Evolutionary conservation across 192 early-diverging fungal genomes (phyloP).

Genomic region (Globomyces pollinis-pini): DNA sequence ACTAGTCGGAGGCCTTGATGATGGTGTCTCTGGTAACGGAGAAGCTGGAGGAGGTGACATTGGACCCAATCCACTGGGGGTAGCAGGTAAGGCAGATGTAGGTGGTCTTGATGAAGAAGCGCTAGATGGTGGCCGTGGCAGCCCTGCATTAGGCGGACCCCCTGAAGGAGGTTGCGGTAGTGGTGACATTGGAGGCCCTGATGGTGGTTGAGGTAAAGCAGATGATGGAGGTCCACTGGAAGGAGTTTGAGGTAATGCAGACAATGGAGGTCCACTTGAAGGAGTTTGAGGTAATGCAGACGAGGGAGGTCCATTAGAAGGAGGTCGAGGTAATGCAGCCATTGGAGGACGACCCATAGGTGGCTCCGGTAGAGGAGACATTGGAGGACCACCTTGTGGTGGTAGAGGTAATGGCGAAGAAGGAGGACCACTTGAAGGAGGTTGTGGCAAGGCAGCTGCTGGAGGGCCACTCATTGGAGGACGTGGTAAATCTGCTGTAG

Average conservation of each 20-base stretch:
- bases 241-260: background rate
- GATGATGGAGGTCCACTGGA: background rate
- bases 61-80: background rate
- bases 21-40: background rate
- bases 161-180: background rate
- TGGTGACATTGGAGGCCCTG: background rate
- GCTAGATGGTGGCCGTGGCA: background rate
- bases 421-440: background rate
- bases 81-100: background rate
- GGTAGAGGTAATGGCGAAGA: background rate
- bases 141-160: background rate
- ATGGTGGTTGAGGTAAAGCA: background rate
- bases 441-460: background rate
- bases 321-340: background rate
- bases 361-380: background rate
- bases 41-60: background rate
- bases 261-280: background rate
- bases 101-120: background rate
- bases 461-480: background rate
- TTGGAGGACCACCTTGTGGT: background rate
- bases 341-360: background rate
- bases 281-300: background rate
- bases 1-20: background rate
- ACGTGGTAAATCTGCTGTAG: background rate
- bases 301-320: background rate